A percentile compares a stretch with the other conserved stretches of the same genome.
Evolutionary conservation across 192 early-diverging fungal species (phyloP).

Genomic region (Geranomyces michiganensis): DNA sequence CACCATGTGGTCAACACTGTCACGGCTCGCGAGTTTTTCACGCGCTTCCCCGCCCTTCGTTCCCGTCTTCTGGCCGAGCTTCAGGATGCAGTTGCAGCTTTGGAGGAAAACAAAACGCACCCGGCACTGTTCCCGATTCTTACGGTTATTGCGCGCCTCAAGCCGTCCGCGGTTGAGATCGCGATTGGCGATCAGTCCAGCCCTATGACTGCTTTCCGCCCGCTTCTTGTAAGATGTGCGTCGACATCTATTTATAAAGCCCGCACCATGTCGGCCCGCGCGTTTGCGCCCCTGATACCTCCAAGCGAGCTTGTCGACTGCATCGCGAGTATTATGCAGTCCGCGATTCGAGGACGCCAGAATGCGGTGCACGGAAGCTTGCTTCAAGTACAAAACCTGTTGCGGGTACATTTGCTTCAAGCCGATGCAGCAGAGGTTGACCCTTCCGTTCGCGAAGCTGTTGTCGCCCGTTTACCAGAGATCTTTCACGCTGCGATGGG

Average conservation of each 20-base stretch:
- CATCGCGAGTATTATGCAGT: slow-evolving; percentile 51
- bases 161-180: slow-evolving; percentile 29
- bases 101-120: slow-evolving; percentile 65
- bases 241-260: slow-evolving; percentile 60
- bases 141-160: slow-evolving; percentile 75
- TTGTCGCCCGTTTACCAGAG: neutral
- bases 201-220: slow-evolving; percentile 34
- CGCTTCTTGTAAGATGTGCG: slow-evolving; percentile 36
- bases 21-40: slow-evolving; percentile 89
- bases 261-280: slow-evolving; percentile 84
- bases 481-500: slow-evolving; percentile 34
- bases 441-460: neutral
- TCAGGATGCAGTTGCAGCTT: slow-evolving; percentile 64
- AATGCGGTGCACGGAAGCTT: slow-evolving; percentile 80
- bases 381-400: slow-evolving; percentile 48
- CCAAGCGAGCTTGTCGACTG: slow-evolving; percentile 61
- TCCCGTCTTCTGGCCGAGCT: slow-evolving; percentile 77
- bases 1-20: slow-evolving; percentile 72
- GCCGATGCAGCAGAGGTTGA: neutral
- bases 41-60: slow-evolving; percentile 79
- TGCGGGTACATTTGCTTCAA: slow-evolving; percentile 1
- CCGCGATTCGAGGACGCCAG: slow-evolving; percentile 34
- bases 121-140: slow-evolving; percentile 90
- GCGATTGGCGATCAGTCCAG: neutral
- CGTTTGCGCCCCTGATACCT: slow-evolving; percentile 74